Evolutionary conservation across 106 monocot genomes (phyloP).

Genomic region (Iris macrosiphon): DNA sequence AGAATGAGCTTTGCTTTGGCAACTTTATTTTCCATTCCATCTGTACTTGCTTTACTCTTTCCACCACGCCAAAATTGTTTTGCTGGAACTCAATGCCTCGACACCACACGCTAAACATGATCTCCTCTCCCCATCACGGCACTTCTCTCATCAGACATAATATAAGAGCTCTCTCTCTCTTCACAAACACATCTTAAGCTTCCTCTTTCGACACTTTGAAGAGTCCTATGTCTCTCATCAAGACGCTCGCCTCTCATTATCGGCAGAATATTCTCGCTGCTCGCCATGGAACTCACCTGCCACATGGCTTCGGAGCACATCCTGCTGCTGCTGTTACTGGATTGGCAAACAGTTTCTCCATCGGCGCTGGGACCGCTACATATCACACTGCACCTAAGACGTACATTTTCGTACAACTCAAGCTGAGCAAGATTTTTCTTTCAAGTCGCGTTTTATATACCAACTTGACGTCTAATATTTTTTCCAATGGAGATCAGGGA

Average conservation of each 20-base stretch:
- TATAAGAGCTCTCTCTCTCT: not conserved
- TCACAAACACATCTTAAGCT: not conserved
- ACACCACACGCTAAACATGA: not conserved
- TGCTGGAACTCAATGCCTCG: not conserved
- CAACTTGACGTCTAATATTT: not conserved
- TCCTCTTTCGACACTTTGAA: not conserved
- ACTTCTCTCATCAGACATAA: too few relatives aligned
- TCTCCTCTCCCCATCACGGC: too few relatives aligned
- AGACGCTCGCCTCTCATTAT: conserved; percentile 1
- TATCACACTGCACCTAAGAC: not conserved
- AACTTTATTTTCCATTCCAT: too few relatives aligned
- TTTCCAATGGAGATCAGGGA: not conserved
- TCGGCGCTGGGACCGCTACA: not conserved
- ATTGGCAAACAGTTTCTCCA: too few relatives aligned
- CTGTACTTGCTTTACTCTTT: not conserved
- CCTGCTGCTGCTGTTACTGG: too few relatives aligned
- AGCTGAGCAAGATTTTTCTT: not conserved
- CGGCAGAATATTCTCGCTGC: not conserved
- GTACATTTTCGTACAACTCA: not conserved
- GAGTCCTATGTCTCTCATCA: conserved; percentile 1
- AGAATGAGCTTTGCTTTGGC: too few relatives aligned
- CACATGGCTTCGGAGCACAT: not conserved
- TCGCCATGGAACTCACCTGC: not conserved
- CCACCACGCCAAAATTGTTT: not conserved
- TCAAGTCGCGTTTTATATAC: not conserved